Conservation (phyloP, 495 filamentous ascomycete genomes). For the Xylaria grammica region DNA sequence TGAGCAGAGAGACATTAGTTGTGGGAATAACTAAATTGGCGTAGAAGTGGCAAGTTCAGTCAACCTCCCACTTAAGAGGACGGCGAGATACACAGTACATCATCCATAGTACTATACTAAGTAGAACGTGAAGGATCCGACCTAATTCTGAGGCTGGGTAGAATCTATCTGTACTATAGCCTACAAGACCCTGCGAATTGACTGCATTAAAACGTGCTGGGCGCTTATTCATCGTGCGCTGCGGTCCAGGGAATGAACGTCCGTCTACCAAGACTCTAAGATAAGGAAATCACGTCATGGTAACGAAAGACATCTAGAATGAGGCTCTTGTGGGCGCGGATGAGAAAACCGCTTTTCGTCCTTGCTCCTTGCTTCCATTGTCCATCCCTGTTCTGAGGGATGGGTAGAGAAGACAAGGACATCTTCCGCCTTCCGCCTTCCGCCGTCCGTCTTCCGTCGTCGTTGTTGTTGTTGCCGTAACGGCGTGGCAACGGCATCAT, state of each 20-base stretch:
- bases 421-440: no score
- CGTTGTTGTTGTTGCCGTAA: background rate
- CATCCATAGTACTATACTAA: no score
- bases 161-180: no score
- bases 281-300: background rate
- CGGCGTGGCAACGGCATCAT: background rate
- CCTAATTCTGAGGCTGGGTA: no score
- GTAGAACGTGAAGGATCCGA: no score
- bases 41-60: background rate
- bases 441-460: background rate
- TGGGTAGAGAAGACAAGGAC: background rate
- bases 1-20: background rate
- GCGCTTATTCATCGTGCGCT: no score
- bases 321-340: constrained; percentile 20
- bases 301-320: background rate
- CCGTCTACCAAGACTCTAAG: background rate
- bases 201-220: background rate
- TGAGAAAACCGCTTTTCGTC: background rate
- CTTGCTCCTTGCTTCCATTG: background rate
- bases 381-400: background rate
- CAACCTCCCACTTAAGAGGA: background rate
- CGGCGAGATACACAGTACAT: background rate
- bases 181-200: no score
- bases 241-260: no score
- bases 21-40: background rate